Base-by-base conservation (phyloP, 2,329 filamentous ascomycete species). In the Domatiomyces globalis region DNA sequence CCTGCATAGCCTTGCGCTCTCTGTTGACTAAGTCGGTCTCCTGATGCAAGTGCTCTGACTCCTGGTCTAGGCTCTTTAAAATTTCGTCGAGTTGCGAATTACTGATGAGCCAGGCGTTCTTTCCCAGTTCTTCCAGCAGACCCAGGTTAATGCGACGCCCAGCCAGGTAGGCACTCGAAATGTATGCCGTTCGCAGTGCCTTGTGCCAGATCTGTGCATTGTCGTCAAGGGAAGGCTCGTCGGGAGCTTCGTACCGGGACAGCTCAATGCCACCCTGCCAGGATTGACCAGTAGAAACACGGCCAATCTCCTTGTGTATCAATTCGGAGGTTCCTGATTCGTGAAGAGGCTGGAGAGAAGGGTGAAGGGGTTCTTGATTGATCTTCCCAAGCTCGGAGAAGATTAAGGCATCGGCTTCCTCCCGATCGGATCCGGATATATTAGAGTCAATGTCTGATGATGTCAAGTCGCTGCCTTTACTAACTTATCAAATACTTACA, bases 51-150 rank as follows among this genome's bases (percentile, higher is more conserved):
- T 73, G 75, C 12, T 80, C 81, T 48, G 96, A 73, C 61, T 95
- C 87, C 45, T 73, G 73, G 73, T 96, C 90, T 22, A 94, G 63
- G 10, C 67, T 67, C 48, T 76, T 75, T 48, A 94, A 68, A 43
- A 87, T 77, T 44, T 79, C 78, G 69, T 95, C 90, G 18, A 88
- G 67, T 59, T 85, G 80, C 60, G 83, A 79, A 67, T 98, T 98
- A 5, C 80, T 80, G 7, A 94, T 77, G 51, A 98, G 74, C 90
- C 92, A 96, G 8, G 87, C 84, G 66, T 95, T 95, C 69, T 87
- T 87, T 59, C 90, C 92, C 67, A 83, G 83, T 48, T 75, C 75
- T 62, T 92, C 85, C 18, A 95, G 77, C n/a, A 95, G 74, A 1
- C 74, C 71, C 17, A 95, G 78, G 67, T 83, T 80, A 43, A 75